These are phyloP conservation scores for Solanum commersonii DNA, from an alignment of 257 asterid species.

Conservation along the genomic window DNA sequence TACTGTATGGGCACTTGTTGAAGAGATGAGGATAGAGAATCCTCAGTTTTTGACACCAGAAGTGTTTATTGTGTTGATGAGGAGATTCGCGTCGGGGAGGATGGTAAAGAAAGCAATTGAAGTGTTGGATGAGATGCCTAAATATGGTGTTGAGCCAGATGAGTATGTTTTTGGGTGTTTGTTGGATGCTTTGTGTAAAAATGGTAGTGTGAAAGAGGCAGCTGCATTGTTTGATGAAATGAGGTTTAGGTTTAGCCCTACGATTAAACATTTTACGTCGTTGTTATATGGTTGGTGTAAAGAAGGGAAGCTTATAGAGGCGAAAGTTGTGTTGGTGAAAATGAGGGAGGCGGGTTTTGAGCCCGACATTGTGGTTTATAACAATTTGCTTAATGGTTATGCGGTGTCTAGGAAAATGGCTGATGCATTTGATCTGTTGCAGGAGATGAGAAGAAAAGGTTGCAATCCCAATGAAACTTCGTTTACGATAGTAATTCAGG, in stretches of 20 bases:
- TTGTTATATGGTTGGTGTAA: conserved; percentile 85
- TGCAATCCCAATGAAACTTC: conserved; percentile 75
- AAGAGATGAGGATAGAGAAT: conserved; percentile 85
- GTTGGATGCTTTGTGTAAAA: conserved; percentile 86
- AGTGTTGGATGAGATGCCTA: conserved; percentile 92
- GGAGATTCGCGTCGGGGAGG: conserved; percentile 82
- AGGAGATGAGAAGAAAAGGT: conserved; percentile 61
- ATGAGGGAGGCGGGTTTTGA: conserved; percentile 91
- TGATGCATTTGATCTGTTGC: conserved; percentile 70
- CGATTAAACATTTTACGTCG: conserved; percentile 77
- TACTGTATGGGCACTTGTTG: conserved; percentile 92
- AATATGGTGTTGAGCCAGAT: conserved; percentile 81
- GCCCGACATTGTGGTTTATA: conserved; percentile 86
- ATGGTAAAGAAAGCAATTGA: conserved; percentile 90
- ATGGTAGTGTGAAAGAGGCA: conserved; percentile 87
- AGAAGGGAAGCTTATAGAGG: conserved; percentile 85
- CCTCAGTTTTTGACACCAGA: conserved; percentile 60
- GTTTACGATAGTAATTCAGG: conserved; percentile 70
- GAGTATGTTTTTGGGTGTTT: conserved; percentile 86
- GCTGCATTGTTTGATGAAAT: conserved; percentile 79
- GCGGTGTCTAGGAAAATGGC: conserved; percentile 58
- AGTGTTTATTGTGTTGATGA: conserved; percentile 74
- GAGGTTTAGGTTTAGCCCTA: conserved; percentile 50
- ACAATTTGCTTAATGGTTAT: conserved; percentile 79
- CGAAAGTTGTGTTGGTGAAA: conserved; percentile 63